A percentile compares a stretch with the other conserved stretches of the same genome.
Conservation (phyloP, 257 asterid genomes). For the Penstemon barbatus region DNA sequence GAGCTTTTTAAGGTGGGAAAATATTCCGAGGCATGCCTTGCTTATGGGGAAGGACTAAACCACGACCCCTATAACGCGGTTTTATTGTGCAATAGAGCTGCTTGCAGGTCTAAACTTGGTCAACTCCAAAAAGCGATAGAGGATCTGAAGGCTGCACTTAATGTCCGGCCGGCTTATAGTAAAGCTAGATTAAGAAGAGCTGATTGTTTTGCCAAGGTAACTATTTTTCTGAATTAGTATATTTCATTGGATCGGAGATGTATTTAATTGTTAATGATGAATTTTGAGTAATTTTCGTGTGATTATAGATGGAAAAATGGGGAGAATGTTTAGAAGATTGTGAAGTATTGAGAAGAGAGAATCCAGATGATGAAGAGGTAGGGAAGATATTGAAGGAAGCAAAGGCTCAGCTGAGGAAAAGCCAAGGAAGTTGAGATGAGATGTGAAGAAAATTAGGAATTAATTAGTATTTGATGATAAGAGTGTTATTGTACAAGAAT, state of each 20-base stretch:
- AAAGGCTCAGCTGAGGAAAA: conserved; percentile 26
- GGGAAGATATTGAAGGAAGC: conserved; percentile 52
- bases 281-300: background rate
- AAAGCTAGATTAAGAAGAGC: conserved; percentile 79
- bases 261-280: background rate
- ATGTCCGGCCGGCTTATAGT: conserved; percentile 49
- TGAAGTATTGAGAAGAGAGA: conserved; percentile 49
- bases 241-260: background rate
- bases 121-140: conserved; percentile 63
- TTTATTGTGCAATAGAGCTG: conserved; percentile 71
- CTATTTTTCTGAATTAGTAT: background rate
- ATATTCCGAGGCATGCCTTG: conserved; percentile 59
- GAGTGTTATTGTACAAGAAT: too few species aligned
- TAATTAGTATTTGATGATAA: too few species aligned
- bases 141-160: conserved; percentile 67
- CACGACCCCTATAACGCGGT: conserved; percentile 63
- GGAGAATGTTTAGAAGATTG: conserved; percentile 64
- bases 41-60: conserved; percentile 69
- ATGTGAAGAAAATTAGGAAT: too few species aligned
- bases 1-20: conserved; percentile 53
- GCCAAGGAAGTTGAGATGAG: conserved; percentile 3
- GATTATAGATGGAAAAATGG: conserved; percentile 59
- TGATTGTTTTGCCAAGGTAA: conserved; percentile 68
- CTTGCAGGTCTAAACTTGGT: conserved; percentile 63
- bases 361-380: conserved; percentile 54